phyloP scores from a whole-genome alignment of 164 flowering plant species.

The Platanus orientalis region DNA sequence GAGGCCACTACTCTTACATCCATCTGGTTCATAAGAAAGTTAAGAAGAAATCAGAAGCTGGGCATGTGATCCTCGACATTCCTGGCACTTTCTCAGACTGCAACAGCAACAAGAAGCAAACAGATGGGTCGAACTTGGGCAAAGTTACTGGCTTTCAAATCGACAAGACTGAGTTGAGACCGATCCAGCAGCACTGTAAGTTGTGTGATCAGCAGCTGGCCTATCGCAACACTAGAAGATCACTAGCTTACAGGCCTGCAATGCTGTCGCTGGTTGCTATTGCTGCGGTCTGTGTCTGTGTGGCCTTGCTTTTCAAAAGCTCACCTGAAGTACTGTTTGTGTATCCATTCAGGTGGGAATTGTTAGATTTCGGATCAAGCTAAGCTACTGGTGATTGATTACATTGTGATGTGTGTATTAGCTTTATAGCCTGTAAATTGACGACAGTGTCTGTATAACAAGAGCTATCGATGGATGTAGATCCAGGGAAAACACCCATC shows the following conservation, averaged over 20 bases:
- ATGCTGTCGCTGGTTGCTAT: slow-evolving; percentile 85
- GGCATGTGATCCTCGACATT: slow-evolving; percentile 58
- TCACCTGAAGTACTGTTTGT: slow-evolving; percentile 56
- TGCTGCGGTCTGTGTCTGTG: slow-evolving; percentile 92
- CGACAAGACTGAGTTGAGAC: slow-evolving; percentile 17
- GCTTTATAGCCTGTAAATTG: slow-evolving; percentile 3
- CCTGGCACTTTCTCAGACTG: slow-evolving; percentile 21
- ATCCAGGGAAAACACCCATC: background rate
- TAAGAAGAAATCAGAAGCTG: slow-evolving; percentile 28
- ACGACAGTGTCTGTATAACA: slow-evolving; percentile 1
- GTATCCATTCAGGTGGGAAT: slow-evolving; percentile 74
- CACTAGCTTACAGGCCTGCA: slow-evolving; percentile 58
- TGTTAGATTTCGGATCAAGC: slow-evolving; percentile 21
- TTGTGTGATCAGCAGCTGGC: slow-evolving; percentile 38
- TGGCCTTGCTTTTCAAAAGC: slow-evolving; percentile 72
- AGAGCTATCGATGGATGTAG: background rate
- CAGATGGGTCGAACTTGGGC: slow-evolving; percentile 6
- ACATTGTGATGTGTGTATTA: background rate
- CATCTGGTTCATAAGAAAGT: slow-evolving; percentile 60
- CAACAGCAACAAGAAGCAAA: slow-evolving; percentile 30
- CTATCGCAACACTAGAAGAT: slow-evolving; percentile 28
- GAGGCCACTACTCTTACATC: slow-evolving; percentile 60
- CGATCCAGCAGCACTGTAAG: slow-evolving; percentile 35
- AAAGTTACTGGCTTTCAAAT: slow-evolving; percentile 38
- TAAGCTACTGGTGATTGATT: background rate